A percentile compares a stretch with the other conserved stretches of the same genome.
These are phyloP conservation scores for Gracilaria vermiculophylla DNA, from an alignment of 23 red algal genomes.

Conservation along the genomic window DNA sequence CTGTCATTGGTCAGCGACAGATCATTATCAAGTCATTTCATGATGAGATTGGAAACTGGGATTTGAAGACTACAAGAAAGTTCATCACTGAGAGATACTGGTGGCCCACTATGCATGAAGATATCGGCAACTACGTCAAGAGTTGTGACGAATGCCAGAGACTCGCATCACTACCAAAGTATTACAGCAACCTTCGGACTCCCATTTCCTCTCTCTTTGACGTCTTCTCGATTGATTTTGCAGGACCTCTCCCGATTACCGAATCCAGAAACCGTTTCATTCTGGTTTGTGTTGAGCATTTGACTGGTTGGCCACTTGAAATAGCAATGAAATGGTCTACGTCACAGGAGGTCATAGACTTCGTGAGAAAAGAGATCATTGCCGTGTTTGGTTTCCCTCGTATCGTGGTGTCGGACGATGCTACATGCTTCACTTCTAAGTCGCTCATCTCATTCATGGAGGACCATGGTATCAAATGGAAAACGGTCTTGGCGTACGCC, in stretches of 20 bases:
- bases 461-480: background rate
- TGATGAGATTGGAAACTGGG: constrained; percentile 2
- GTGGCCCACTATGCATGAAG: background rate
- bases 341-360: background rate
- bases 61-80: background rate
- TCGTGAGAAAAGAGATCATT: constrained; percentile 18
- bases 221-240: background rate
- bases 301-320: background rate
- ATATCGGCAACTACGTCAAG: background rate
- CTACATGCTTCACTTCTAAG: background rate
- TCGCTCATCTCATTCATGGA: background rate
- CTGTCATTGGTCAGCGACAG: background rate
- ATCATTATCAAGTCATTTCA: background rate
- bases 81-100: background rate
- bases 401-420: background rate
- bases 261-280: background rate
- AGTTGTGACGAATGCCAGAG: background rate
- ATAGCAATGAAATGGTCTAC: background rate
- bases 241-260: background rate
- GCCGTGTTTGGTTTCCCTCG: background rate
- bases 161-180: background rate
- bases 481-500: background rate
- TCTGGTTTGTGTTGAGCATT: background rate
- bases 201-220: background rate
- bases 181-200: background rate